Base-by-base conservation (phyloP, 495 filamentous ascomycete species). In the Trichoderma asperelloides region DNA sequence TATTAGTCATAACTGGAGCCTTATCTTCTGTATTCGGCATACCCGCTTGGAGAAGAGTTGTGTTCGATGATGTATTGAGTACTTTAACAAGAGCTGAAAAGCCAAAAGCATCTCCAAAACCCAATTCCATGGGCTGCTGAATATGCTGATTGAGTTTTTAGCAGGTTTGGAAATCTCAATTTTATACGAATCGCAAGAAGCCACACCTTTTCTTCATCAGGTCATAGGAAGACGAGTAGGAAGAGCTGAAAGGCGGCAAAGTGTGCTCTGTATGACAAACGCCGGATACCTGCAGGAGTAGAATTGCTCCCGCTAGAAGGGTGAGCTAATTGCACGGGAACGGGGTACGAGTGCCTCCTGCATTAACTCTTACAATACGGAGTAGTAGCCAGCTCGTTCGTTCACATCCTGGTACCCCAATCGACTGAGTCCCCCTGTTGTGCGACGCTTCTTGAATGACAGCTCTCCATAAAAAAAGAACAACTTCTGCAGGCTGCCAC, bases 251-350 rank as follows among this genome's bases (percentile, higher is more conserved):
- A 18, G 7, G 33, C 33, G 33, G 33, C 33, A 37, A 18, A 60
- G 28, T 3, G 55, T 30, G 25, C 55, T 60, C 55, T 30, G 55
- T 60, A 60, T 60, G 55, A 60, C 55, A 60, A 60, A 60, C 55
- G 25, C 55, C 55, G 55, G 55, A 60, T 25, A 21, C 55, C 55
- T 60, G 55, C 27, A 60, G 55, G 55, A 28, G 55, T 30, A 25
- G 55, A 60, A 28, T 27, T 60, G 4, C 23, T 60, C 23, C 13
- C 25, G 15, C 55, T 25, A 18, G 30, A 60, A 3, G 55, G 55
- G 55, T 25, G 23, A 60, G 16, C 16, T 30, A 28, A 33, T 60
- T 13, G 16, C 27, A 27, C 55, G 30, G 55, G 9, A 15, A 30
- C 23, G n/a, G 43, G 25, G 55, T 28, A 60, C 55, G 27, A 60